Conservation (phyloP, 2,329 filamentous ascomycete species). For the Rhynchosporium agropyri region DNA sequence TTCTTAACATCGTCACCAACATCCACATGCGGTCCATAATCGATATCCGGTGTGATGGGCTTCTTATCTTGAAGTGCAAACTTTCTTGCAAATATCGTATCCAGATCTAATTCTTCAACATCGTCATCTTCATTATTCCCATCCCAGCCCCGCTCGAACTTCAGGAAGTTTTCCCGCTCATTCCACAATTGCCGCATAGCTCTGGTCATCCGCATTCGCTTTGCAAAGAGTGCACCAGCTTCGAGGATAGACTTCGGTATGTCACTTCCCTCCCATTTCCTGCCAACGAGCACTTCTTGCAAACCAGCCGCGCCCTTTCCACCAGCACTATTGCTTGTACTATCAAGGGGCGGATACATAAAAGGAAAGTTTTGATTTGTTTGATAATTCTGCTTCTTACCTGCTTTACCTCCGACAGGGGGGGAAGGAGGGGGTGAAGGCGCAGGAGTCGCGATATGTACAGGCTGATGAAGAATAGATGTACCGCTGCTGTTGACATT, state of each 20-base stretch:
- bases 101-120: slow-evolving; percentile 47
- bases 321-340: slow-evolving; percentile 83
- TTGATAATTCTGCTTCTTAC: slow-evolving; percentile 99
- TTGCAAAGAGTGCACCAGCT: slow-evolving; percentile 88
- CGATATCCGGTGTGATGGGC: slow-evolving; percentile 44
- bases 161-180: slow-evolving; percentile 87
- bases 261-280: slow-evolving; percentile 91
- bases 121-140: slow-evolving; percentile 45
- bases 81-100: slow-evolving; percentile 47
- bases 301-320: slow-evolving; percentile 83
- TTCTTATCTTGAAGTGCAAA: slow-evolving; percentile 48
- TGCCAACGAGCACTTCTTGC: slow-evolving; percentile 78
- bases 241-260: slow-evolving; percentile 94
- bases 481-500: slow-evolving; percentile 60
- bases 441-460: slow-evolving; percentile 97
- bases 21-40: slow-evolving; percentile 54
- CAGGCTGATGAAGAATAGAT: slow-evolving; percentile 92
- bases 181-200: slow-evolving; percentile 94
- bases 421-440: slow-evolving; percentile 95
- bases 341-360: slow-evolving; percentile 91
- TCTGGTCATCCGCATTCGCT: slow-evolving; percentile 85
- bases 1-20: slow-evolving; percentile 60
- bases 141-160: slow-evolving; percentile 89
- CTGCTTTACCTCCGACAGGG: slow-evolving; percentile 81
- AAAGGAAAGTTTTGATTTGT: slow-evolving; percentile 99